Conservation (phyloP, 1,139 yeast genomes). For the Sugiyamaella neomexicana region DNA sequence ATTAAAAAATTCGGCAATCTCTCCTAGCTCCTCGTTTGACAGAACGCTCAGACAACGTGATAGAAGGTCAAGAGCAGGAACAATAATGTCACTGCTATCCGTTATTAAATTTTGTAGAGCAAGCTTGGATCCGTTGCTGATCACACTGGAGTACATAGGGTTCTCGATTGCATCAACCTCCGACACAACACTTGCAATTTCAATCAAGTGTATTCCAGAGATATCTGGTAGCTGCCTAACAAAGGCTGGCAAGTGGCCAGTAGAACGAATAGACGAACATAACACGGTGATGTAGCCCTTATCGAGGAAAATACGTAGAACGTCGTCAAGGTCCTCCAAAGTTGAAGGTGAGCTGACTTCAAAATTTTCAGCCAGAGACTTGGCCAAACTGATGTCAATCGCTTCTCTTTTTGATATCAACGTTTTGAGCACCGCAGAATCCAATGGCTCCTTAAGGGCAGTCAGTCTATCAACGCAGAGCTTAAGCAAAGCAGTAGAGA, state of each 20-base stretch:
- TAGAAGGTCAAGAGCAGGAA: constrained; percentile 5
- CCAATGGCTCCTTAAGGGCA: constrained; percentile 4
- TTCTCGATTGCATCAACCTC: not conserved
- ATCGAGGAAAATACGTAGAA: not conserved
- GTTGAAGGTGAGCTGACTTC: not conserved
- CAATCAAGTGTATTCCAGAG: not conserved
- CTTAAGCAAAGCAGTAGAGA: not conserved
- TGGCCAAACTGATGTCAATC: not conserved
- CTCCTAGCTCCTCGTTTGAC: constrained; percentile 1
- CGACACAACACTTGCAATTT: constrained; percentile 5
- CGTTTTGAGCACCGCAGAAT: not conserved
- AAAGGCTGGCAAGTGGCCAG: constrained; percentile 7
- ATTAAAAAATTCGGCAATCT: constrained; percentile 1
- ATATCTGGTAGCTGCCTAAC: not conserved
- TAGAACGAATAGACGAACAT: constrained; percentile 12
- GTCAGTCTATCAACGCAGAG: constrained; percentile 10
- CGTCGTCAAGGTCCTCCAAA: constrained; percentile 1
- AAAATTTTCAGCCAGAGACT: constrained; percentile 10
- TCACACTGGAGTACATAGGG: not conserved
- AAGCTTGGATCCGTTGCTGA: not conserved
- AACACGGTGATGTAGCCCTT: not conserved
- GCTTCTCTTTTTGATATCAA: not conserved
- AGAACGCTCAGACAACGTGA: constrained; percentile 3
- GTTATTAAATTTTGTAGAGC: not conserved
- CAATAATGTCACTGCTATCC: not conserved